Evolutionary conservation across 2,329 filamentous ascomycete species (phyloP).

Genomic region (Monosporascus sp.): DNA sequence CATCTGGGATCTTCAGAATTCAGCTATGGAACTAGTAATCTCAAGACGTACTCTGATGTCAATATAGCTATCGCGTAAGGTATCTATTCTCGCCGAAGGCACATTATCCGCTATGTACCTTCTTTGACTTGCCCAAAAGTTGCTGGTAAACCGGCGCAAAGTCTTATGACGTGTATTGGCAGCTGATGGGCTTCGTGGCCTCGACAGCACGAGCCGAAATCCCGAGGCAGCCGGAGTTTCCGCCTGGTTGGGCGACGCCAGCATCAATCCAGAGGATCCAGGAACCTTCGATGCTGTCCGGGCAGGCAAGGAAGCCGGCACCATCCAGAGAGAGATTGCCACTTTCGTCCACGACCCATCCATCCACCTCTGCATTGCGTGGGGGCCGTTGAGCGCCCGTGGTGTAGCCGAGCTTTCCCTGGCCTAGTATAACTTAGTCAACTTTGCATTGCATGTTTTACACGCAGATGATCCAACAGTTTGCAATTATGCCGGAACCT

Average conservation of each 20-base stretch:
- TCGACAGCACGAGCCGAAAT: conserved; percentile 28
- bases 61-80: too few species aligned
- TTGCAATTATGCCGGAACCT: too few species aligned
- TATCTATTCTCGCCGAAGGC: too few species aligned
- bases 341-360: conserved; percentile 40
- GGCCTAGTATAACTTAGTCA: conserved; percentile 29
- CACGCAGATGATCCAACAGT: background rate
- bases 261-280: conserved; percentile 30
- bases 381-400: conserved; percentile 37
- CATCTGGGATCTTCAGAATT: too few species aligned
- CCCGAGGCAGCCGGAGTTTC: conserved; percentile 32
- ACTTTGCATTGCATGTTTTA: background rate
- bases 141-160: too few species aligned
- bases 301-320: conserved; percentile 47
- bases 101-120: too few species aligned
- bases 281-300: conserved; percentile 36
- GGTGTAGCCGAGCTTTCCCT: conserved; percentile 49
- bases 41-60: too few species aligned
- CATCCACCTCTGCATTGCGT: conserved; percentile 39
- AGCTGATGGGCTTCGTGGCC: conserved; percentile 29
- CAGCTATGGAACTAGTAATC: too few species aligned
- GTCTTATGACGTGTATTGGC: conserved; percentile 25
- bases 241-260: conserved; percentile 30
- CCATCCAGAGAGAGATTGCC: conserved; percentile 43
- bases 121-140: too few species aligned